phyloP scores from a whole-genome alignment of 257 asterid genomes.

The Solanum lycopersicoides region DNA sequence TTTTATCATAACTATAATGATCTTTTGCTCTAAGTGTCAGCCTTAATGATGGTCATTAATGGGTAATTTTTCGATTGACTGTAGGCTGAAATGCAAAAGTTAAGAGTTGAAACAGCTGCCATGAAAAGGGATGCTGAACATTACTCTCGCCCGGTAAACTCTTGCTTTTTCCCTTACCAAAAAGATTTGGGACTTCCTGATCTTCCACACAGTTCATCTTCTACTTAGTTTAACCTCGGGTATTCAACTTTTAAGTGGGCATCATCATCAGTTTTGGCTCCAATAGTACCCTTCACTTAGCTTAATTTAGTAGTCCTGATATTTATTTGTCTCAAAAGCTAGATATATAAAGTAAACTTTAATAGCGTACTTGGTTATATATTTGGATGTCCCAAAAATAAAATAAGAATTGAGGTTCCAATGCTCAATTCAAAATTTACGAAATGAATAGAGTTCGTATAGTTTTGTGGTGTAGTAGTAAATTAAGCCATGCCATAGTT shows the following conservation, averaged over 20 bases:
- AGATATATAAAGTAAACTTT: not conserved
- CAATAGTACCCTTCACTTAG: not conserved
- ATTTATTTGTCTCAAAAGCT: not conserved
- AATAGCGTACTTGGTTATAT: not conserved
- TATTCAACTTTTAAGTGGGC: not conserved
- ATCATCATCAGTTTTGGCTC: not conserved
- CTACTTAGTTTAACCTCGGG: not conserved
- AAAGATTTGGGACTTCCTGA: not conserved
- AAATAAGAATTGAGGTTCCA: not conserved
- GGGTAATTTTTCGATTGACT: constrained; percentile 1
- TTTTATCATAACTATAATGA: not conserved
- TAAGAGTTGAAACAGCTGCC: constrained; percentile 97
- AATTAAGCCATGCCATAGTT: not conserved
- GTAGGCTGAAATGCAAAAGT: constrained; percentile 96
- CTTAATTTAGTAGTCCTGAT: not conserved
- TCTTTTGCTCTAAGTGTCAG: not conserved
- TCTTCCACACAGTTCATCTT: not conserved
- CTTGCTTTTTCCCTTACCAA: not conserved
- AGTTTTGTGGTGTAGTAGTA: not conserved
- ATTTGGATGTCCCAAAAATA: not conserved
- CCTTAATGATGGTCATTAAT: not conserved
- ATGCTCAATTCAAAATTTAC: not conserved
- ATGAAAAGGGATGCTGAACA: constrained; percentile 99
- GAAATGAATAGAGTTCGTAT: not conserved
- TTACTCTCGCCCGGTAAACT: constrained; percentile 80